Evolutionary conservation across 176 grass and related monocot species (phyloP), one percentile per base, ranked within the genome.

Genomic region (Oryza meridionalis): DNA sequence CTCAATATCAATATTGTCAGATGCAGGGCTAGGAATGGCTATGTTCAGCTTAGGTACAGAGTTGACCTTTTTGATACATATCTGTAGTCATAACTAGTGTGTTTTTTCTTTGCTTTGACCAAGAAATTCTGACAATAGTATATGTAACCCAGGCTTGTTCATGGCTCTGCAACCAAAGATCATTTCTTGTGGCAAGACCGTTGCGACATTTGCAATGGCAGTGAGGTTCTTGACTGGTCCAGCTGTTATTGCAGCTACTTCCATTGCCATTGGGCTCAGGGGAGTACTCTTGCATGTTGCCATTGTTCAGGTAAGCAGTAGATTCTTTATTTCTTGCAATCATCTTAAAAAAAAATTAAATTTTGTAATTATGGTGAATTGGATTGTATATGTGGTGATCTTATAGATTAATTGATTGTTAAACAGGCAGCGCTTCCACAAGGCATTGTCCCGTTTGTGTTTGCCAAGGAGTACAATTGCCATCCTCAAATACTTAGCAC

Each of bases 401-500:
- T 65, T 35, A 74, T 15, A n/a, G 61, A 35, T 73, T 7, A 81
- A 55, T 29, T 88, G 17, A 64, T 58, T 79, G 22, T 49, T 78
- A 11, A 67, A 83, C 85, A 98, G 96, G 96, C 96, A 50, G 96
- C 96, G 78, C 96, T 98, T 85, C 96, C 96, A 58, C 96, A 95
- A 93, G 96, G 96, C 43, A 98, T 98, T 5, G 96, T 98, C 6
- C 96, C 96, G 11, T 98, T 98, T 81, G 96, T 98, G 69, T 98
- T 98, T 66, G 96, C 96, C 25, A 98, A 98, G 73, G 96, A 98
- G 62, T 98, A 98, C 85, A 98, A 93, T 55, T 98, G 96, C 85
- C 96, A 98, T 66, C 93, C 96, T 71, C 79, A 95, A 90, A 98
- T 98, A 24, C 96, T 98, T 72, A 98, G 96, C 84, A 98, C 96